Percentiles rank a stretch among this genome's conserved stretches.
Conservation (phyloP, 2,329 filamentous ascomycete genomes). For the Paraphaeosphaeria minitans region DNA sequence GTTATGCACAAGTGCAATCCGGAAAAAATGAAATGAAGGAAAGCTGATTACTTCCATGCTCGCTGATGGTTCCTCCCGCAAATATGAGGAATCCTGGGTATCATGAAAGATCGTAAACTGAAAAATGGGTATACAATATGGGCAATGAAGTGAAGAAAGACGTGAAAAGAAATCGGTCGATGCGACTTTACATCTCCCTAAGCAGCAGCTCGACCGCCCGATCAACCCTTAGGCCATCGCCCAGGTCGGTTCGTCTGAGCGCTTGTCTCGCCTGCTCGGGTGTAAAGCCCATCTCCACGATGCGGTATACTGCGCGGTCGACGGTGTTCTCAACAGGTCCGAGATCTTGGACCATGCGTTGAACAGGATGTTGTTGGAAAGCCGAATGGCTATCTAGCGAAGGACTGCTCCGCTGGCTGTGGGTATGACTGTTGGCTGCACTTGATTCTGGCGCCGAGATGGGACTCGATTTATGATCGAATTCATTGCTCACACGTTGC, state of each 20-base stretch:
- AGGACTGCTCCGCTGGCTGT: slow-evolving; percentile 14
- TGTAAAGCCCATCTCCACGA: slow-evolving; percentile 66
- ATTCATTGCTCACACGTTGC: slow-evolving; percentile 4
- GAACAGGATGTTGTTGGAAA: slow-evolving; percentile 40
- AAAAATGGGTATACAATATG: not conserved
- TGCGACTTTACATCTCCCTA: slow-evolving; percentile 20
- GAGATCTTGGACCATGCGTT: slow-evolving; percentile 35
- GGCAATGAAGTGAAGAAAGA: not conserved
- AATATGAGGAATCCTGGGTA: not conserved
- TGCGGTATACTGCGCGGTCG: slow-evolving; percentile 60
- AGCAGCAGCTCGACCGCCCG: slow-evolving; percentile 62
- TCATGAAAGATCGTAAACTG: slow-evolving; percentile 3
- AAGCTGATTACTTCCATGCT: not conserved
- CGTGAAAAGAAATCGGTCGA: not conserved
- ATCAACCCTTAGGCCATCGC: slow-evolving; percentile 63
- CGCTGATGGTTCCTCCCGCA: not conserved
- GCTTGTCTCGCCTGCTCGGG: slow-evolving; percentile 61
- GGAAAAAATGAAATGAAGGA: not conserved
- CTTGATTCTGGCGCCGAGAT: slow-evolving; percentile 1
- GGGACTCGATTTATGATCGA: not conserved
- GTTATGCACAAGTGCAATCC: not conserved
- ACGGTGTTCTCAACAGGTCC: slow-evolving; percentile 57
- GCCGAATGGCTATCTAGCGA: slow-evolving; percentile 20
- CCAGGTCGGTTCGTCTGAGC: slow-evolving; percentile 63
- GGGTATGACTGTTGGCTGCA: slow-evolving; percentile 7